Conservation (phyloP, 352 stramenopile genomes). For the Globisporangium echinulatum region DNA sequence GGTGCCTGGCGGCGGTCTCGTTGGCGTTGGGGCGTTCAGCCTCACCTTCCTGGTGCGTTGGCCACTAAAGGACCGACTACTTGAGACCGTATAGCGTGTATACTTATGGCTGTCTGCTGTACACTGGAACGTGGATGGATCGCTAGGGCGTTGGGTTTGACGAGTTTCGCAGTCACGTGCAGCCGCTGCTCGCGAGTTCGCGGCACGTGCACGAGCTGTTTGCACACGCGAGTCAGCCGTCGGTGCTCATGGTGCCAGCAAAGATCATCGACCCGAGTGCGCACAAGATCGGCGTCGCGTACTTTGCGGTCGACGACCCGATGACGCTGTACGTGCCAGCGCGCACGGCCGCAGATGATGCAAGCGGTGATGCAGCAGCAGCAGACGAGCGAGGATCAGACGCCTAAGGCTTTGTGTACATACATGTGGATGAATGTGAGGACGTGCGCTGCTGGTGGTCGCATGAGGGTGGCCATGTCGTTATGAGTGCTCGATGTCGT, state of each 20-base stretch:
- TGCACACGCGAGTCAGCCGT: constrained; percentile 36
- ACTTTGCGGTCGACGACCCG: constrained; percentile 47
- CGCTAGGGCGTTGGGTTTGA: constrained; percentile 63
- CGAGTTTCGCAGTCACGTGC: constrained; percentile 62
- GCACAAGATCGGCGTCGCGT: constrained; percentile 30
- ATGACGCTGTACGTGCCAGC: constrained; percentile 64
- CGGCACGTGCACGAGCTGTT: constrained; percentile 49
- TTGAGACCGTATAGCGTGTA: neutral
- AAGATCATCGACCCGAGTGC: constrained; percentile 33
- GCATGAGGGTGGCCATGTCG: no score
- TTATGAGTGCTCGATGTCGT: no score
- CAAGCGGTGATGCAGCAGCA: neutral
- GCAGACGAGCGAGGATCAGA: no score
- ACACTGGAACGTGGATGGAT: no score
- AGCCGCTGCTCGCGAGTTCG: constrained; percentile 54
- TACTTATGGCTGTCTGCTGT: neutral
- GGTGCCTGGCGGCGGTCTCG: constrained; percentile 58
- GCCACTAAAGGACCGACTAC: neutral
- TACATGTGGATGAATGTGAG: no score
- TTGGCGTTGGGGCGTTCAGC: constrained; percentile 52
- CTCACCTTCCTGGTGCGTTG: constrained; percentile 49
- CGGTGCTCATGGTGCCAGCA: constrained; percentile 64
- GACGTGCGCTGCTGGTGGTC: no score
- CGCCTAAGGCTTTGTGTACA: no score
- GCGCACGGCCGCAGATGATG: neutral